Conservation (phyloP, 345 rosid genomes). For the Linum trigynum region DNA sequence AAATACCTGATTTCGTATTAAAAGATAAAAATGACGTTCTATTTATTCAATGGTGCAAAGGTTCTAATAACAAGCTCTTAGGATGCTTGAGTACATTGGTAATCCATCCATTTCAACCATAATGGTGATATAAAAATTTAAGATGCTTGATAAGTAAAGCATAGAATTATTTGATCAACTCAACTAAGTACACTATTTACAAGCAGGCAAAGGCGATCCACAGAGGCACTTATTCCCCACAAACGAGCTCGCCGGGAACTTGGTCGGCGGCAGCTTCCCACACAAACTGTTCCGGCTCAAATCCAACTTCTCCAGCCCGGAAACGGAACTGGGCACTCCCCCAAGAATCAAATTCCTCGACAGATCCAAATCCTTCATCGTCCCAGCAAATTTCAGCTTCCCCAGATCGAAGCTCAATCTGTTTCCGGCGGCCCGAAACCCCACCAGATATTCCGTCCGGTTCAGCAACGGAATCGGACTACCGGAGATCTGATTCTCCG, state of each 20-base stretch:
- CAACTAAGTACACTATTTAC: background rate
- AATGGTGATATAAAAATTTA: too few species aligned
- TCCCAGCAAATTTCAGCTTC: constrained; percentile 29
- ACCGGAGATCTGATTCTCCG: constrained; percentile 57
- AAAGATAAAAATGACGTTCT: too few species aligned
- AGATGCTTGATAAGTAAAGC: background rate
- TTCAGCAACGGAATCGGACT: constrained; percentile 42
- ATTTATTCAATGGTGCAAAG: too few species aligned
- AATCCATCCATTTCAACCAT: too few species aligned
- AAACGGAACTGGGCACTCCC: constrained; percentile 38
- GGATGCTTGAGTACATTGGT: too few species aligned
- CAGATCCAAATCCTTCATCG: constrained; percentile 43
- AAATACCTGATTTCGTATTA: too few species aligned
- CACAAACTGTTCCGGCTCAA: constrained; percentile 59
- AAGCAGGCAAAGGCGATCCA: constrained; percentile 18
- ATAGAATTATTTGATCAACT: background rate
- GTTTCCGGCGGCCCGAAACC: constrained; percentile 44
- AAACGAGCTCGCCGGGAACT: constrained; percentile 45
- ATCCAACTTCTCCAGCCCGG: constrained; percentile 36
- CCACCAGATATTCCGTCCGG: constrained; percentile 45
- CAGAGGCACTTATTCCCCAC: constrained; percentile 21
- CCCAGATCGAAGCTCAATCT: constrained; percentile 45
- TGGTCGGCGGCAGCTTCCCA: constrained; percentile 49
- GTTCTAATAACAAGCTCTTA: too few species aligned
- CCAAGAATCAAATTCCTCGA: constrained; percentile 51